phyloP scores from a whole-genome alignment of 108 stramenopile species.

The Pseudonitzschia delicatissima region DNA sequence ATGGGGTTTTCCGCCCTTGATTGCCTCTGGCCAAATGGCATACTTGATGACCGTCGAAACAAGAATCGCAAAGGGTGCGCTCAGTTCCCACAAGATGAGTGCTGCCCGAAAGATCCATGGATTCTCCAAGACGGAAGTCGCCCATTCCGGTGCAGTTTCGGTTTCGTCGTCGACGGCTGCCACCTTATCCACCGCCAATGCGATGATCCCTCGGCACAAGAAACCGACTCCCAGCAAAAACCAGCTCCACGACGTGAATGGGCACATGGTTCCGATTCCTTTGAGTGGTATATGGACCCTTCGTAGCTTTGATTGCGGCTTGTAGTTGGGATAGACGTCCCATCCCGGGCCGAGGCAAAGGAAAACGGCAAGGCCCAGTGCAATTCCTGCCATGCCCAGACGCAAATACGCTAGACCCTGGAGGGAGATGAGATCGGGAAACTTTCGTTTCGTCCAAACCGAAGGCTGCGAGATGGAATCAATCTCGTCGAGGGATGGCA shows the following conservation, averaged over 20 bases:
- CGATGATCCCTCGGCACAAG: slow-evolving; percentile 48
- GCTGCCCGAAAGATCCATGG: slow-evolving; percentile 51
- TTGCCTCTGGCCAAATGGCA: slow-evolving; percentile 60
- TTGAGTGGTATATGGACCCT: slow-evolving; percentile 6
- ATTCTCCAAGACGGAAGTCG: background rate
- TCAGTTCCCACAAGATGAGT: slow-evolving; percentile 57
- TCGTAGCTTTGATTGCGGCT: slow-evolving; percentile 21
- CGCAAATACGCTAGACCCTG: slow-evolving; percentile 47
- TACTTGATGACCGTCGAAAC: slow-evolving; percentile 59
- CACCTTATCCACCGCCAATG: slow-evolving; percentile 14
- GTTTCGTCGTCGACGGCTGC: too few species aligned
- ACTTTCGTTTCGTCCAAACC: slow-evolving; percentile 48
- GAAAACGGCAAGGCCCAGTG: slow-evolving; percentile 27
- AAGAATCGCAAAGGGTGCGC: slow-evolving; percentile 60
- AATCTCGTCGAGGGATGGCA: slow-evolving; percentile 54
- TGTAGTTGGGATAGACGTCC: slow-evolving; percentile 24
- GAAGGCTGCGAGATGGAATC: slow-evolving; percentile 56
- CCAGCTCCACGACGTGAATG: slow-evolving; percentile 76
- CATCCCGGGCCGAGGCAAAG: slow-evolving; percentile 21
- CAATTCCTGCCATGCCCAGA: slow-evolving; percentile 38
- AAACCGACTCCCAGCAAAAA: slow-evolving; percentile 62
- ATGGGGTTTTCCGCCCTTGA: slow-evolving; percentile 35
- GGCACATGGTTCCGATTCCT: slow-evolving; percentile 43
- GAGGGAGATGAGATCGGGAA: slow-evolving; percentile 45
- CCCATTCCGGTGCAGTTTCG: background rate